Percentiles rank a stretch among this genome's conserved stretches.
Conservation (phyloP, 2,329 filamentous ascomycete genomes). For the Colletotrichum tropicale region DNA sequence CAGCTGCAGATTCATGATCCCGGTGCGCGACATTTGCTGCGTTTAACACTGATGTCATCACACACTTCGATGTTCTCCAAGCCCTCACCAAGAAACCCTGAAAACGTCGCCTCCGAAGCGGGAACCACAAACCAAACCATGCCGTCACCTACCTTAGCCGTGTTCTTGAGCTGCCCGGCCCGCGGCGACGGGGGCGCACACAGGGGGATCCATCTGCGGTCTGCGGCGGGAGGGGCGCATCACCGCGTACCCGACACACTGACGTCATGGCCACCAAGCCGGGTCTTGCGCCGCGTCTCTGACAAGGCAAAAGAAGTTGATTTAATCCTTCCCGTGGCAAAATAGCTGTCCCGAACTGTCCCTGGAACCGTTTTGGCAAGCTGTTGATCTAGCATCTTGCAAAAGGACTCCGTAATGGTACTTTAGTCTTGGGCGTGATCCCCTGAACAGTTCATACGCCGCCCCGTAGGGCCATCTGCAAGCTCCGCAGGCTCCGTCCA, state of each 20-base stretch:
- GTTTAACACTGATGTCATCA: conserved; percentile 4
- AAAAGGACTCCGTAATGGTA: neutral
- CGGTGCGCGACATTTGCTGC: neutral
- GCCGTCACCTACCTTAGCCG: neutral
- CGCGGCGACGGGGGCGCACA: neutral
- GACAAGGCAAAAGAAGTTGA: neutral
- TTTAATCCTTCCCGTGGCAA: neutral
- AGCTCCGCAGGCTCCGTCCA: neutral
- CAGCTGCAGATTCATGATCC: neutral
- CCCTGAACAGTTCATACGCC: neutral
- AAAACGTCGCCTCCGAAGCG: neutral
- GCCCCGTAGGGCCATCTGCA: neutral
- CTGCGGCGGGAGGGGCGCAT: neutral
- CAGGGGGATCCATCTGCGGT: neutral
- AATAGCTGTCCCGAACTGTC: neutral
- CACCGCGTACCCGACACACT: neutral
- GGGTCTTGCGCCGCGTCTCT: neutral
- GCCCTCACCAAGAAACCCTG: neutral
- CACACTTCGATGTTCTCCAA: neutral
- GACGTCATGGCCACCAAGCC: neutral
- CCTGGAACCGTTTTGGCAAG: neutral
- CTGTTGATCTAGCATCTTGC: neutral
- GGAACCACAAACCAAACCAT: neutral
- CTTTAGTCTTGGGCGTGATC: neutral
- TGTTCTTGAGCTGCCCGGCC: neutral